Base-by-base conservation (phyloP, 208 protist species). In the Crithidia bombi region DNA sequence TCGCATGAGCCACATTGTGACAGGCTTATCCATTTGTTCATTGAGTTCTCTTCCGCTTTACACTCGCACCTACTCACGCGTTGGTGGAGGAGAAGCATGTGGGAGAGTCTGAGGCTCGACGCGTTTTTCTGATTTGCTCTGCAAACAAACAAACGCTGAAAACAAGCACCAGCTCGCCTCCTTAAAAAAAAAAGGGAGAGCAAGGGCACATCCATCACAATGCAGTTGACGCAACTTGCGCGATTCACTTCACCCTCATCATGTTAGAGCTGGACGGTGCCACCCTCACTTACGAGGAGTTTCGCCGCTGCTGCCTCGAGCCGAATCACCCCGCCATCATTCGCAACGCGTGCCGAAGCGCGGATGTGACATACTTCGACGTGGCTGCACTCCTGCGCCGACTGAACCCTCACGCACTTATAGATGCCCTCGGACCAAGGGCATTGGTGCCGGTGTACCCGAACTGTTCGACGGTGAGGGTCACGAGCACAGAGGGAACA, bases 311-410 rank as follows among this genome's bases (percentile, higher is more conserved):
- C 36, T 94, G 89, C 56, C 74, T 96, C 23, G 57, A 64, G 69
- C 79, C 78, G 23, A 94, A 94, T 52, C 55, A 59, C n/a, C 86
- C 89, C 2, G 91, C 87, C 33, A 78, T 96, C 67, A 87, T 96
- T 67, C 82, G 90, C 30, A 63, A 65, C 54, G 79, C 66, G 0
- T 65, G 65, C 49, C 9, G 23, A 25, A 49, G 21, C 21, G 46
- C 30, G 2, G 41, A 9, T 26, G 17, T 4, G 33, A 44, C 21
- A n/a, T 74, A 26, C 52, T 87, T 87, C 44, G n/a, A 78, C 36
- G 15, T 82, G 26, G 17, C 63, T 2, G 36, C 19, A 6, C 63
- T 90, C 43, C 28, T 43, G 32, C 44, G 33, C 11, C 66, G 55
- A 2, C 76, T 90, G 39, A 26, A 33, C 11, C 85, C 87, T 26